These are phyloP conservation scores for Podospora comata DNA, from an alignment of 495 filamentous ascomycete species.

Conservation along the genomic window DNA sequence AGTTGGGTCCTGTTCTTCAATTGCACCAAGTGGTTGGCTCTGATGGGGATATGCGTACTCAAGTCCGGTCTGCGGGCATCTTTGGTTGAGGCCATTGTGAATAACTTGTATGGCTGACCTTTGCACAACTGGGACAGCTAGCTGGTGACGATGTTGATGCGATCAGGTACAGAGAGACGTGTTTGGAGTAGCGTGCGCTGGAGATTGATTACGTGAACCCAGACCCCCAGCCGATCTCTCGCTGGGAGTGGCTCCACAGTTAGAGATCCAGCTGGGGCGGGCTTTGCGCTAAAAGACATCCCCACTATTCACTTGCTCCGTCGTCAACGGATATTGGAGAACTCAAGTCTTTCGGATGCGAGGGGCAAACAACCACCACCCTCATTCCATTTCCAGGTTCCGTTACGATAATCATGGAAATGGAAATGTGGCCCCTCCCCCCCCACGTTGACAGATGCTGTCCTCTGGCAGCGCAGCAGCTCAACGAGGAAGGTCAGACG, in stretches of 20 bases:
- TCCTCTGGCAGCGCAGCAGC: not conserved
- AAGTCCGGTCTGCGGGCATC: conserved; percentile 85
- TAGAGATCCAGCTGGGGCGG: not conserved
- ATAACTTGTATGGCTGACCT: conserved; percentile 1
- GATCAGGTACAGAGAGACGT: conserved; percentile 1
- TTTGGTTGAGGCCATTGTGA: conserved; percentile 68
- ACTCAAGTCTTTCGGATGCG: not conserved
- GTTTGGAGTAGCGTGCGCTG: conserved; percentile 5
- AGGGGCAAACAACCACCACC: not conserved
- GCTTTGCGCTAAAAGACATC: not conserved
- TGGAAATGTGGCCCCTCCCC: not conserved
- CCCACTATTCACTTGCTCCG: not conserved
- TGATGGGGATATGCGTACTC: conserved; percentile 49
- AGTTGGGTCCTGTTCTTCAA: not conserved
- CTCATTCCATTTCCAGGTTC: not conserved
- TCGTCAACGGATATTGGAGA: not conserved
- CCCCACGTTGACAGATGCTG: not conserved
- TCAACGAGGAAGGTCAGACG: not conserved
- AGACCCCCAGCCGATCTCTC: not conserved
- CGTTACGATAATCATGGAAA: not conserved
- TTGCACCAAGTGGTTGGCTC: not conserved
- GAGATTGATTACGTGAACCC: not conserved
- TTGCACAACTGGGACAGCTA: not conserved
- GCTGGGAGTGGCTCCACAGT: not conserved
- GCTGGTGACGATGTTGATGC: not conserved